Percentiles rank a stretch among this genome's conserved stretches.
Conservation (phyloP, 345 rosid genomes). For the Brassica incana region DNA sequence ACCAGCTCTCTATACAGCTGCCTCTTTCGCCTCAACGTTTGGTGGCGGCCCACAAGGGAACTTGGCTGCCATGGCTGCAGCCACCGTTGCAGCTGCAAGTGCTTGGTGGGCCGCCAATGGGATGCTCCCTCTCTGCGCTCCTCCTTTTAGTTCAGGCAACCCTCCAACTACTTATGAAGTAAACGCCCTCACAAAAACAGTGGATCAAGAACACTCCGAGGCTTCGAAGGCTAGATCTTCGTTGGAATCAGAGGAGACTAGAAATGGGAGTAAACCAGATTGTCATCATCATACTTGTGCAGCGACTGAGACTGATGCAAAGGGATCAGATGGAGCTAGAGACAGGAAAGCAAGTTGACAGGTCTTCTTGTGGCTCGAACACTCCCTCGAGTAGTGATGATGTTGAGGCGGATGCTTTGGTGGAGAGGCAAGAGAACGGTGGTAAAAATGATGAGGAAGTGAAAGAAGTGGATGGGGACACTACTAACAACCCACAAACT, state of each 20-base stretch:
- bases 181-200: slow-evolving; percentile 39
- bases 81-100: slow-evolving; percentile 94
- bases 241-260: slow-evolving; percentile 51
- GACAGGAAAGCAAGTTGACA: slow-evolving; percentile 72
- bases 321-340: slow-evolving; percentile 53
- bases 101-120: slow-evolving; percentile 99
- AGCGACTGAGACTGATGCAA: slow-evolving; percentile 48
- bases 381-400: slow-evolving; percentile 85
- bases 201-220: slow-evolving; percentile 49
- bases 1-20: slow-evolving; percentile 85
- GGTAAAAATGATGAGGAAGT: slow-evolving; percentile 38
- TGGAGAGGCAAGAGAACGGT: slow-evolving; percentile 57
- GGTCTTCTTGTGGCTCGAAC: slow-evolving; percentile 96
- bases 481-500: slow-evolving; percentile 36
- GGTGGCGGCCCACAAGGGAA: slow-evolving; percentile 43
- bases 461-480: slow-evolving; percentile 53
- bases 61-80: slow-evolving; percentile 77
- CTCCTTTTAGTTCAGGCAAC: slow-evolving; percentile 60
- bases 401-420: slow-evolving; percentile 66
- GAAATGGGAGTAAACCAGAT: slow-evolving; percentile 38
- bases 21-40: slow-evolving; percentile 74
- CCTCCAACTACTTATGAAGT: slow-evolving; percentile 44
- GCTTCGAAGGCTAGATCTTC: slow-evolving; percentile 57
- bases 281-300: slow-evolving; percentile 43
- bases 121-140: slow-evolving; percentile 72